Evolutionary conservation across 176 grass and related monocot species (phyloP).

Genomic region (Dendrocalamus sinicus): DNA sequence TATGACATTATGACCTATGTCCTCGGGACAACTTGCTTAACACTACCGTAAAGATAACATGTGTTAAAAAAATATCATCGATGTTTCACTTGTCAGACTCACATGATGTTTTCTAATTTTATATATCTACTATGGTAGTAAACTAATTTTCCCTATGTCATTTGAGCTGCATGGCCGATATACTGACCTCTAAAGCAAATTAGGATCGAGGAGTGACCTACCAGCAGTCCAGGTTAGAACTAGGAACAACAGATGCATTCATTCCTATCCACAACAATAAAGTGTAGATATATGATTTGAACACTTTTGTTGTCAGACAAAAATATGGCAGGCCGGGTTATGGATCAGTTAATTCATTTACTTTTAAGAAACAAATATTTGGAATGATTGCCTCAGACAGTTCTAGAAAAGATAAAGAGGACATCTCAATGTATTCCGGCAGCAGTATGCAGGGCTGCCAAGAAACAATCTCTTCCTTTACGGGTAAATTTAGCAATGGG

Average conservation of each 20-base stretch:
- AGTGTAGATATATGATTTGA: neutral
- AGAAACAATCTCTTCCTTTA: neutral
- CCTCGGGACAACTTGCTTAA: too few relatives aligned
- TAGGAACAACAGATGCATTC: neutral
- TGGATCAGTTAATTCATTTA: neutral
- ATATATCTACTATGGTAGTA: too few relatives aligned
- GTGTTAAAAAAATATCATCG: too few relatives aligned
- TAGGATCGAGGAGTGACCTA: neutral
- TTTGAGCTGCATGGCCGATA: neutral
- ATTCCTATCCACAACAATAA: slow-evolving; percentile 14
- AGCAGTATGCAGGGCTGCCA: neutral
- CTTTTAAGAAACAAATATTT: neutral
- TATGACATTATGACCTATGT: too few relatives aligned
- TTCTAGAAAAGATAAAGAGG: neutral
- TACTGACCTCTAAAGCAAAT: neutral
- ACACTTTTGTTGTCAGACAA: neutral
- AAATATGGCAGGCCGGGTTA: neutral
- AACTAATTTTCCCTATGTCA: too few relatives aligned
- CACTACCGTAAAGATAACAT: too few relatives aligned
- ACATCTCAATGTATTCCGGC: neutral
- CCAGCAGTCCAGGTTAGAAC: neutral
- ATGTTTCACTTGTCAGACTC: too few relatives aligned
- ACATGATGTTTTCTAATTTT: too few relatives aligned
- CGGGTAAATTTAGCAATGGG: neutral
- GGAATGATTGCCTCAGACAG: neutral